Percentiles rank a stretch among this genome's conserved stretches.
Evolutionary conservation across 176 grass and related monocot species (phyloP).

Genomic region (Neostapfia colusana): DNA sequence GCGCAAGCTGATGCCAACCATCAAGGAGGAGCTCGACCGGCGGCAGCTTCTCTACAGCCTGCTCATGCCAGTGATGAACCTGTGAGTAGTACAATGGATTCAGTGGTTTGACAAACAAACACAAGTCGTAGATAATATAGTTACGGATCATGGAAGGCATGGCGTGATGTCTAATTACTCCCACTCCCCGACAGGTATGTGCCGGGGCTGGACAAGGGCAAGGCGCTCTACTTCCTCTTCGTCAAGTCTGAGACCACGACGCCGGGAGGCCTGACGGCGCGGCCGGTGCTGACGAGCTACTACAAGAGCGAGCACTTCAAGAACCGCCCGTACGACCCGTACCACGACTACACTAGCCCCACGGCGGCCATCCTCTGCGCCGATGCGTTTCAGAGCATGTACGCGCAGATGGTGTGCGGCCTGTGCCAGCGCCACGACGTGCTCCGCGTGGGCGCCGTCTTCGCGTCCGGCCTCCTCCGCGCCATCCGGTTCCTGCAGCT

Average conservation of each 20-base stretch:
- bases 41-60: slow-evolving; percentile 66
- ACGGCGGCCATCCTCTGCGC: slow-evolving; percentile 62
- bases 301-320: slow-evolving; percentile 77
- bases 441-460: slow-evolving; percentile 67
- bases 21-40: slow-evolving; percentile 62
- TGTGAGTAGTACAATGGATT: slow-evolving; percentile 29
- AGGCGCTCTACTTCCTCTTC: slow-evolving; percentile 76
- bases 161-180: no score
- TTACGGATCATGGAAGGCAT: no score
- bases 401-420: slow-evolving; percentile 68
- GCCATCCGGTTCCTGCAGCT: slow-evolving; percentile 68
- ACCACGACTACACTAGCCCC: slow-evolving; percentile 58
- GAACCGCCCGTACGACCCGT: slow-evolving; percentile 63
- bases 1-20: slow-evolving; percentile 64
- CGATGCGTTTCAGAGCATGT: slow-evolving; percentile 75
- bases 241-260: slow-evolving; percentile 78
- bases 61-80: slow-evolving; percentile 65
- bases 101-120: no score
- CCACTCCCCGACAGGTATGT: slow-evolving; percentile 38
- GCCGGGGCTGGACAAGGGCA: slow-evolving; percentile 56
- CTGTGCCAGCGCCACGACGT: slow-evolving; percentile 58
- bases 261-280: slow-evolving; percentile 52
- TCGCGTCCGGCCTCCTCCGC: slow-evolving; percentile 65
- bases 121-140: no score
- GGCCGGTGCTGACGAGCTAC: slow-evolving; percentile 63